Base-by-base conservation (phyloP, 2,329 filamentous ascomycete genomes). In the Aureobasidium vineae region DNA sequence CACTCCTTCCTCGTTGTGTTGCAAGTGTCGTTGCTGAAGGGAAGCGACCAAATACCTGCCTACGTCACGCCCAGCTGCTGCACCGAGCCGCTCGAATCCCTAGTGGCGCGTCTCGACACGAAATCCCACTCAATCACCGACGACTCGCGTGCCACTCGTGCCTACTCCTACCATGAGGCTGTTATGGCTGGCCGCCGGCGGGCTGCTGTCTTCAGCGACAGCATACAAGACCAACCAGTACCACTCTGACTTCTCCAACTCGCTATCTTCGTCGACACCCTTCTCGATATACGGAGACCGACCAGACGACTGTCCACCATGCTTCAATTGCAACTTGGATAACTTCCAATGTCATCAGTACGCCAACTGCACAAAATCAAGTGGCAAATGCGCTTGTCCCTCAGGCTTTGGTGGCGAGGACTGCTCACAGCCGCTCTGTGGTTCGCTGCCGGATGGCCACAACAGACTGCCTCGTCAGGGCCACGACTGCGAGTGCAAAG, bases 321-420 rank as follows among this genome's bases (percentile, higher is more conserved):
- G 95, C 82, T 99, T 99, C 84, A 98, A 99, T 85, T 99, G 95
- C 81, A 90, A 97, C 67, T 86, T 99, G 19, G 93, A 95, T 33
- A 91, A 91, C 69, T 96, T 97, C 77, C 88, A 87, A 69, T 99
- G 95, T 78, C 88, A 91, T 69, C 95, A 99, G 79, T 99, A 90
- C 76, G 90, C 92, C 41, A 84, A 87, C 40, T 99, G 95, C 78
- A 96, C 95, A 77, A 87, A 89, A 73, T 92, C 88, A 74, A 96
- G 92, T 73, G 95, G 95, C 59, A 93, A 96, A 82, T 99, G 95
- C 79, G 85, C 89, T 68, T 99, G 95, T 77, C 93, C 94, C 10
- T 84, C 91, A 21, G 95, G 95, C 41, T 99, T 96, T 75, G 95
- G 93, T 68, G 94, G 94, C 67, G 91, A 97, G 73, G 93, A 98